Evolutionary conservation across 192 early-diverging fungal species (phyloP), one percentile per base, ranked within the genome.

Genomic region (Backusella parvicylindrica): DNA sequence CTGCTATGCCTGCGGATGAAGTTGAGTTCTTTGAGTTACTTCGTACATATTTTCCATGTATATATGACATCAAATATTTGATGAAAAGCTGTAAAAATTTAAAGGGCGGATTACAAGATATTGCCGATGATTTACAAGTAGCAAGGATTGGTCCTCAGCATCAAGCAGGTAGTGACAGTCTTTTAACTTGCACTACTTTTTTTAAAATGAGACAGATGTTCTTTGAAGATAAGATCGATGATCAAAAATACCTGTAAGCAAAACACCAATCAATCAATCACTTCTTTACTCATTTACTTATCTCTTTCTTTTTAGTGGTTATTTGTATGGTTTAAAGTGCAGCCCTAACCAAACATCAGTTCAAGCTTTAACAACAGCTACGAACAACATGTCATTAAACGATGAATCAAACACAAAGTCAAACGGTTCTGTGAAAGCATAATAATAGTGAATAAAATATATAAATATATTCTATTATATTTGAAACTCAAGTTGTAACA

Each of bases 31-130:
- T 98, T 84, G 93, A 95, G 40, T 83, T 94, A 26, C 84, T 99
- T 78, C 85, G 89, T 73, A 92, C 90, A 38, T 99, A 95, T 82
- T 99, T 99, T 79, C 98, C 98, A n/a, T 94, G 94, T 79, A 95
- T 99, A 73, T 98, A 97, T 79, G 98, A 99, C 71, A 98, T 99
- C 84, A 99, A 99, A 79, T 98, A 95, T 77, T 81, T 98, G 83
- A 98, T 98, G 95, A 96, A 95, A 77, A 94, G 95, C 79, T 96
- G 95, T 79, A 95, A 98, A 72, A 96, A 92, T 76, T 81, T 98
- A 28, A 98, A 98, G 79, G 96, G 97, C 49, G 98, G 98, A 0
- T 84, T 99, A 75, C 98, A 99, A 79, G 98, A 99, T 72, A 91
- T 99, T 36, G 98, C 98, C 1, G 96, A 99, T 82, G 97, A 98